These are phyloP conservation scores for Alternaria atra DNA, from an alignment of 2,329 filamentous ascomycete genomes.

Conservation along the genomic window DNA sequence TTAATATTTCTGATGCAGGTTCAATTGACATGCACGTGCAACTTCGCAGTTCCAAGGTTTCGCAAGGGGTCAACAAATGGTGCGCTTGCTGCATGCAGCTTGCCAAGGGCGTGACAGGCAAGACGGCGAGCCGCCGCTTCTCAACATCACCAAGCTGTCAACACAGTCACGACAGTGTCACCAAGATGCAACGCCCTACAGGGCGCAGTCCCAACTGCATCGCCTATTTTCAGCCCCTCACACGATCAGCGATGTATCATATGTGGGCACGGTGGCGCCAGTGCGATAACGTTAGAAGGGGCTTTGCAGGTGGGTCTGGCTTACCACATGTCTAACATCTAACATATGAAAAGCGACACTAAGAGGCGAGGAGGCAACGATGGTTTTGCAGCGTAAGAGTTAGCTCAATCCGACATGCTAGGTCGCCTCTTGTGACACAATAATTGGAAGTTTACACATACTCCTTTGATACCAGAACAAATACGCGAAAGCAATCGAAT, in stretches of 20 bases:
- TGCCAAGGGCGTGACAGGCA: not conserved
- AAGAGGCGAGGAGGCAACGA: not conserved
- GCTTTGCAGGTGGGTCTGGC: not conserved
- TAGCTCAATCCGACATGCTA: not conserved
- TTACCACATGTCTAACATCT: not conserved
- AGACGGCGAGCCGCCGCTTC: not conserved
- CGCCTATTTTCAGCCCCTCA: not conserved
- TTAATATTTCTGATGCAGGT: not conserved
- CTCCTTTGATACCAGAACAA: not conserved
- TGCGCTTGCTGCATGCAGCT: slow-evolving; percentile 1
- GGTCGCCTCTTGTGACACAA: not conserved
- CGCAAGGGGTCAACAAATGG: not conserved
- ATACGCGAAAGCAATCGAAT: not conserved
- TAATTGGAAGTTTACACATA: not conserved
- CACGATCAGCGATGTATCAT: not conserved
- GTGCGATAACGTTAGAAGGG: not conserved
- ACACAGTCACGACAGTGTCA: not conserved
- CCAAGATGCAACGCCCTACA: slow-evolving; percentile 5
- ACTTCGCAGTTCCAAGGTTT: not conserved
- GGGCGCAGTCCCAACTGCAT: not conserved
- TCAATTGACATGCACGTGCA: not conserved
- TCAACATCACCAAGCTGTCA: slow-evolving; percentile 5
- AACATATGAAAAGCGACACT: not conserved
- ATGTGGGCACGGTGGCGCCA: not conserved
- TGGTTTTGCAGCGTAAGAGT: not conserved